These are phyloP conservation scores for Trifolium pratense DNA, from an alignment of 306 rosid genomes.

Conservation along the genomic window DNA sequence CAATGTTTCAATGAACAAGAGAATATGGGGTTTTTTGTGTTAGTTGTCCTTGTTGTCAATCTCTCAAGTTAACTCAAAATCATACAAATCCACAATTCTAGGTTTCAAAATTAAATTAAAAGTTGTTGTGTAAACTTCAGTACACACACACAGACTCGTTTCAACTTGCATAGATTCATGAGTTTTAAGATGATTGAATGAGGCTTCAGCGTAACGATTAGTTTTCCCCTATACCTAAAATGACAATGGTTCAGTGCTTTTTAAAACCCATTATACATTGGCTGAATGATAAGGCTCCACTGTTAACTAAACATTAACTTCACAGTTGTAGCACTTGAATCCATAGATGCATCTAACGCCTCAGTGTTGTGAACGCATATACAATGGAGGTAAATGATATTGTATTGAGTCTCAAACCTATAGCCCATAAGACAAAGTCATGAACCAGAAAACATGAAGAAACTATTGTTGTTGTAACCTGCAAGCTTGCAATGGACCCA, in stretches of 20 bases:
- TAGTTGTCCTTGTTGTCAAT: background rate
- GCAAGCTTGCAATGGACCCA: background rate
- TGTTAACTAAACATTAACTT: background rate
- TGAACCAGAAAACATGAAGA: background rate
- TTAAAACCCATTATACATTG: background rate
- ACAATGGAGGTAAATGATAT: background rate
- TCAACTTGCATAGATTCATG: background rate
- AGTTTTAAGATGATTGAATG: background rate
- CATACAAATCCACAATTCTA: background rate
- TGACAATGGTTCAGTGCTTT: background rate
- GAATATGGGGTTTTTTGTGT: background rate
- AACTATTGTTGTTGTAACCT: background rate
- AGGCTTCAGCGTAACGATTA: background rate
- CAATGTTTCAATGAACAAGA: constrained; percentile 18
- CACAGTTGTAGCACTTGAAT: background rate
- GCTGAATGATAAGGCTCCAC: background rate
- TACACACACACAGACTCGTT: background rate
- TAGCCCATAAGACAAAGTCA: background rate
- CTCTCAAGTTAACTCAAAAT: background rate
- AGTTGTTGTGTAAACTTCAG: background rate
- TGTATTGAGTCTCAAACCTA: background rate
- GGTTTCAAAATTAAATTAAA: background rate
- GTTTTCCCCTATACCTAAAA: background rate
- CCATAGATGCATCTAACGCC: background rate
- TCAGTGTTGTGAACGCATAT: background rate